Percentiles rank a stretch among this genome's conserved stretches.
Conservation (phyloP, 2,329 filamentous ascomycete species). For the Ceratocystis papillata region DNA sequence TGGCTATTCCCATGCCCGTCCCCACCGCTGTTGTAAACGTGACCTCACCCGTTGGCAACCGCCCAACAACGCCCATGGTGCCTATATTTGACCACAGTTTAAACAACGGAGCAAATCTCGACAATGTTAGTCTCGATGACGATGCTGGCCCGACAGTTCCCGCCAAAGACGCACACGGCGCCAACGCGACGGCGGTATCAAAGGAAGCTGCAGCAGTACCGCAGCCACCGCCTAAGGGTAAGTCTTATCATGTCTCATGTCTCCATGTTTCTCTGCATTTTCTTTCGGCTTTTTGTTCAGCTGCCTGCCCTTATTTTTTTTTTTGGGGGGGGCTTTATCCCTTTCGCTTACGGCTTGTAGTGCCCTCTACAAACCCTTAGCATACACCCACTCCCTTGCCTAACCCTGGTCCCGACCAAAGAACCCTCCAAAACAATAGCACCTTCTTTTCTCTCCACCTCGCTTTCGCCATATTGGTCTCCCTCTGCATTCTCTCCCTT, state of each 20-base stretch:
- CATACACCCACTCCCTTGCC: neutral
- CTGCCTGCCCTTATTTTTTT: neutral
- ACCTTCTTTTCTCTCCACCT: neutral
- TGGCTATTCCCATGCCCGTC: constrained; percentile 23
- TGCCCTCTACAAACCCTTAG: neutral
- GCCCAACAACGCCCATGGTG: constrained; percentile 23
- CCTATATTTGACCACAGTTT: constrained; percentile 32
- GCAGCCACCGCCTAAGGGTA: constrained; percentile 20
- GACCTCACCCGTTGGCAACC: constrained; percentile 21
- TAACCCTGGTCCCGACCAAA: constrained; percentile 6
- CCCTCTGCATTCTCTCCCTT: neutral
- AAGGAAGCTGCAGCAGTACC: constrained; percentile 9
- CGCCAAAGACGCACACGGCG: constrained; percentile 11
- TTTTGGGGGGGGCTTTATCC: neutral
- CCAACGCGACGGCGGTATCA: neutral
- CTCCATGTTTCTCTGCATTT: neutral
- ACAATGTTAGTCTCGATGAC: constrained; percentile 58
- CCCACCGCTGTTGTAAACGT: constrained; percentile 22
- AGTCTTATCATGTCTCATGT: constrained; percentile 14
- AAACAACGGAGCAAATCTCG: constrained; percentile 40
- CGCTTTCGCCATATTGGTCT: too few species aligned
- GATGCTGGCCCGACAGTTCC: constrained; percentile 32
- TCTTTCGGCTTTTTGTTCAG: constrained; percentile 7
- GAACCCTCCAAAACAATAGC: neutral
- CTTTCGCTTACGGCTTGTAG: neutral